Conservation (phyloP, 2,329 filamentous ascomycete species). For the Aschersonia sp. region DNA sequence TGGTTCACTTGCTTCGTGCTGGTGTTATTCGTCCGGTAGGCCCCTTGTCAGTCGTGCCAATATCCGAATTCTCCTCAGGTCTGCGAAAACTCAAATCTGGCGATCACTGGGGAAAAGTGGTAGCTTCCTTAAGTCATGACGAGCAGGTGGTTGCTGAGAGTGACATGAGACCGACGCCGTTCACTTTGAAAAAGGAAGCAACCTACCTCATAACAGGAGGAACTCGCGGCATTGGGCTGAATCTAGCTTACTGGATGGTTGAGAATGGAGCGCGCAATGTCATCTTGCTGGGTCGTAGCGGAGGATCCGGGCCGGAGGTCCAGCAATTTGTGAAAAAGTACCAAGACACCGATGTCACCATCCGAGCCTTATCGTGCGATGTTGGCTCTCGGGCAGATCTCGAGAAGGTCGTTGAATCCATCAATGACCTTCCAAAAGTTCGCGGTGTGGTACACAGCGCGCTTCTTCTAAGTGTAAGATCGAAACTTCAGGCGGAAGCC, state of each 20-base stretch:
- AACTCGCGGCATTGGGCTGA: conserved; percentile 2
- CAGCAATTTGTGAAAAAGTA: conserved; percentile 1
- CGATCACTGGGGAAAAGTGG: conserved; percentile 25
- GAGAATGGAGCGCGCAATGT: conserved; percentile 2
- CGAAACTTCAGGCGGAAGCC: too few relatives aligned
- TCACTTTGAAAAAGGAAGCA: conserved; percentile 1
- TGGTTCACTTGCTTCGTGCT: conserved; percentile 3
- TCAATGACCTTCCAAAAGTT: conserved; percentile 10
- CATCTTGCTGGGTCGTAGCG: conserved; percentile 2
- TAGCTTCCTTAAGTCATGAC: conserved; percentile 13
- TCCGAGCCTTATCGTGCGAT: conserved; percentile 20
- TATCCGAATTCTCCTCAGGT: conserved; percentile 18
- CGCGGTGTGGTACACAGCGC: conserved; percentile 14
- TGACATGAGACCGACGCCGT: conserved; percentile 1
- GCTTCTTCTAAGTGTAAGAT: conserved; percentile 20
- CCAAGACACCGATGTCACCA: conserved; percentile 15
- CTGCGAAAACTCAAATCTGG: conserved; percentile 25
- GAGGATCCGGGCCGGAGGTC: conserved; percentile 3
- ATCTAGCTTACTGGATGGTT: conserved; percentile 2
- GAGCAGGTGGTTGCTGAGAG: conserved; percentile 4
- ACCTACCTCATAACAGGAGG: conserved; percentile 4
- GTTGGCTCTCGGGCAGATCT: conserved; percentile 18
- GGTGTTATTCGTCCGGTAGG: conserved; percentile 2
- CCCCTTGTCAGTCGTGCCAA: conserved; percentile 6
- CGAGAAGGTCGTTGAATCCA: background rate